Base-by-base conservation (phyloP, 495 filamentous ascomycete genomes). In the Trichoderma reesei region DNA sequence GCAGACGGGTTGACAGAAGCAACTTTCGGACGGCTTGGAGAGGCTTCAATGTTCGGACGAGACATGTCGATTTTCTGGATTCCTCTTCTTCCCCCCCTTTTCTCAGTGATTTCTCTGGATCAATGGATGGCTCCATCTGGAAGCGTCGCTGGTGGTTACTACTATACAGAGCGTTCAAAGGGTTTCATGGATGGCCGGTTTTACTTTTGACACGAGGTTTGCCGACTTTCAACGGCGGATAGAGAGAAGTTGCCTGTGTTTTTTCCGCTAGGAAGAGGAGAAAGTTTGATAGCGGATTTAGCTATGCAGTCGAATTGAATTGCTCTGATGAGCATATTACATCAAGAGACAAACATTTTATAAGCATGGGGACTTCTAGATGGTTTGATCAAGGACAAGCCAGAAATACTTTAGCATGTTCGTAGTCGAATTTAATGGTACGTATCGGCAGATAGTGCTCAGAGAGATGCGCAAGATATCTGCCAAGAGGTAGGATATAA, bases 381-480 rank as follows among this genome's bases (percentile, higher is more conserved):
- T n/a, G n/a, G n/a, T n/a, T n/a, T n/a, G n/a, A n/a, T n/a, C n/a
- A n/a, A n/a, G n/a, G n/a, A n/a, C n/a, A n/a, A n/a, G n/a, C n/a
- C n/a, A n/a, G n/a, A n/a, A n/a, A n/a, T n/a, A n/a, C n/a, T n/a
- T n/a, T n/a, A n/a, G n/a, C n/a, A n/a, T n/a, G n/a, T n/a, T n/a
- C n/a, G n/a, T n/a, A n/a, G n/a, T n/a, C n/a, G n/a, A n/a, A 13
- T 44, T 44, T 44, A 44, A 48, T 48, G n/a, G 44, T 48, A 48
- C 16, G 16, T 48, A 48, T 7, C 39, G 5, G 5, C 5, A 6
- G 39, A 6, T 6, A 41, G 39, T 41, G 11, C 39, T 11, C 39
- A 41, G n/a, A n/a, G n/a, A n/a, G n/a, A n/a, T n/a, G n/a, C n/a
- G 3, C 13, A 16, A 8, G n/a, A 16, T 46, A 46, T 5, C n/a